Base-by-base conservation (phyloP, 257 asterid species). In the Anisodus acutangulus region DNA sequence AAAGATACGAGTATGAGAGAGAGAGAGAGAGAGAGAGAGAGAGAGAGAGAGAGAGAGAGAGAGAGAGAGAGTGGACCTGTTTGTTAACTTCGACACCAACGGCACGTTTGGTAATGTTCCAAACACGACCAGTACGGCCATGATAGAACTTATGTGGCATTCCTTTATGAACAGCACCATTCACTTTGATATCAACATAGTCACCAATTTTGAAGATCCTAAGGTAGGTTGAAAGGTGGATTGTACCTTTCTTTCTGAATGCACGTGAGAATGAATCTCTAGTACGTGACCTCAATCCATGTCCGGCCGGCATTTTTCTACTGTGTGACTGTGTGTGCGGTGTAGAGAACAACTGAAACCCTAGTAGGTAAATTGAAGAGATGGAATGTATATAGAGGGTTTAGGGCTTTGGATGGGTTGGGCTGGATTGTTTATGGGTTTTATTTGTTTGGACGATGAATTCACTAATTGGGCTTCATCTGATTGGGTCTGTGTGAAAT, bases 21-120 rank as follows among this genome's bases (percentile, higher is more conserved):
- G 45, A 2, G 45, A 41, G 45, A 41, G 35, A 31, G 35, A 31
- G 35, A 31, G 35, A 31, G 35, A 31, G 35, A 31, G 35, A 31
- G 45, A 2, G 45, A 31, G 35, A 31, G 35, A 31, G 35, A 31
- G 35, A 31, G 35, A 31, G 35, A 31, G 35, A 31, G 45, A 2
- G 45, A 41, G 45, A 41, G 5, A 41, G 45, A 3, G 45, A 3
- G 45, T 3, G 45, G 45, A 41, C 45, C 45, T 41, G 45, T 41
- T 89, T 89, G 84, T 89, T 89, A 72, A 89, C 86, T 83, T 89
- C 89, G 6, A 89, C 92, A n/a, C 89, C 92, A 37, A 89, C 55
- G 84, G 92, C 92, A 6, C 92, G 92, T 51, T 89, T 89, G 49
- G 92, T 89, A 68, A 89, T 59, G 58, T 89, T 89, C 92, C 92